These are phyloP conservation scores for Wickerhamomyces sydowiorum DNA, from an alignment of 805 yeast genomes.

Conservation along the genomic window DNA sequence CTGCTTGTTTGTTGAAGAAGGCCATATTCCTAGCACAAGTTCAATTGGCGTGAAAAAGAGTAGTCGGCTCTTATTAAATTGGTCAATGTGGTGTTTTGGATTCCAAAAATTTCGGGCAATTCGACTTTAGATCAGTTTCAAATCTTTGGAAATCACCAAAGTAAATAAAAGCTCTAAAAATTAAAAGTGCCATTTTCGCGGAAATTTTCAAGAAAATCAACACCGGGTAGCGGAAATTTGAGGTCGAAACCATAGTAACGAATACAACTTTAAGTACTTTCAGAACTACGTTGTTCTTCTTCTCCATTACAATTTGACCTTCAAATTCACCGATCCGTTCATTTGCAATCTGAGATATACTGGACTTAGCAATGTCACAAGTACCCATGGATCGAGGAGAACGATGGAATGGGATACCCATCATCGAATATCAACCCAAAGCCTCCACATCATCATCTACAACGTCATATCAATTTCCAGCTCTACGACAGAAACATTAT, in stretches of 20 bases:
- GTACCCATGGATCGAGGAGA: too few relatives aligned
- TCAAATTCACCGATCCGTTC: too few relatives aligned
- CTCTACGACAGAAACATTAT: conserved; percentile 20
- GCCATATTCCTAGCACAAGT: conserved; percentile 26
- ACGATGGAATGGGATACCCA: conserved; percentile 7
- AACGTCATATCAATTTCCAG: conserved; percentile 1
- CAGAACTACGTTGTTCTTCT: too few relatives aligned
- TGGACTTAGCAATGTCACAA: too few relatives aligned
- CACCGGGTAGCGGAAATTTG: conserved; percentile 1
- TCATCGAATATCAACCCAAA: conserved; percentile 5
- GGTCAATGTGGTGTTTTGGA: too few relatives aligned
- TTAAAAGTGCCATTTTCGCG: background rate
- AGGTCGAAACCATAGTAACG: too few relatives aligned
- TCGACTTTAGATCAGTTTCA: too few relatives aligned
- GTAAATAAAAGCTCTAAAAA: background rate
- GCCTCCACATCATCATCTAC: background rate
- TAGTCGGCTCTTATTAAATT: too few relatives aligned
- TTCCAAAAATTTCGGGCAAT: too few relatives aligned
- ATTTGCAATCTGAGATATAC: too few relatives aligned
- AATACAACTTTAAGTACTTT: too few relatives aligned
- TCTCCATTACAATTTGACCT: too few relatives aligned
- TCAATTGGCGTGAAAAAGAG: background rate
- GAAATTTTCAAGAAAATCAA: background rate
- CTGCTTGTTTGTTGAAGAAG: conserved; percentile 26
- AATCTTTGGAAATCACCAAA: background rate